Base-by-base conservation (phyloP, 768 basidiomycete species). In the Termitomyces sp. region DNA sequence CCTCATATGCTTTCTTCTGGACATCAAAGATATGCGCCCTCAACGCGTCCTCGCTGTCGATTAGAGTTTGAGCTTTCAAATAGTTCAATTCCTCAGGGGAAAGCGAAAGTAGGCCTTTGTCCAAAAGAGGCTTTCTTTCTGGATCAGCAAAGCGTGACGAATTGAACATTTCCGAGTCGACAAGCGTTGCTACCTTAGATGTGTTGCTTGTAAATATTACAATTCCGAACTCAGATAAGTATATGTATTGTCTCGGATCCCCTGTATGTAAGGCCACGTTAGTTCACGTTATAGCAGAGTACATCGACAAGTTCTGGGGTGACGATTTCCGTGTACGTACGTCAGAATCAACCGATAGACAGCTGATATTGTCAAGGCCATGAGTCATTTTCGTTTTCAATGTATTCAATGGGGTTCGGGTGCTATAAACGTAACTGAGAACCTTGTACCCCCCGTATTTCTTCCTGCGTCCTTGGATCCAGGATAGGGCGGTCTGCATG, bases 1-100 rank as follows among this genome's bases (percentile, higher is more conserved):
- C 73, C 41, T 64, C 58, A 42, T 68, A 67, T 2, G 72, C 73
- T 41, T 68, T 68, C 59, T 59, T 63, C 57, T 72, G 71, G 12
- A 72, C 64, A 3, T 50, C 53, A 9, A 69, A 47, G 31, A 74
- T 65, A 48, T 75, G 73, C n/a, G 64, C 51, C 55, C 66, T 73
- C 47, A 73, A 51, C 35, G 57, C 63, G 0, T 63, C 65, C 14
- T 68, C 64, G 37, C 69, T 62, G n/a, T 68, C 55, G 15, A 73
- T 71, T 30, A 66, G 64, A 15, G 67, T 74, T 49, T 65, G 60
- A 9, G 35, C 8, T 60, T 70, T 69, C 53, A 73, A 62, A 42
- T 72, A 70, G 3, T 62, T 57, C 0, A 63, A 47, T 50, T 70
- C 66, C 6, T 70, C 66, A 9, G 58, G 35, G 1, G 60, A 50